Evolutionary conservation across 768 basidiomycete species (phyloP), one percentile per base, ranked within the genome.

Genomic region (Leccinum olivaceopallidum): DNA sequence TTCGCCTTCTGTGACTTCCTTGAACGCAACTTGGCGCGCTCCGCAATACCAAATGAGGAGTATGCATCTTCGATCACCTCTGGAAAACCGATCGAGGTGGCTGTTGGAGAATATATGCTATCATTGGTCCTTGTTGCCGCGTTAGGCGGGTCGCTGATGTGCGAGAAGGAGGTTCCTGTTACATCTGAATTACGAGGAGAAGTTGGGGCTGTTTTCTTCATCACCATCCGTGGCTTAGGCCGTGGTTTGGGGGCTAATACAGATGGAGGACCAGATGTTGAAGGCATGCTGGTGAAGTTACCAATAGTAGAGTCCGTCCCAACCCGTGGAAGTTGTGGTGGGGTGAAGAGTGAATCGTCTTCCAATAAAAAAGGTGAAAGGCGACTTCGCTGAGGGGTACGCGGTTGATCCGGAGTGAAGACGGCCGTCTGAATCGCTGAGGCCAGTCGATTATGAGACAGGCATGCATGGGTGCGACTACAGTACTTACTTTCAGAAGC

Each of bases 11-110:
- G 65, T 8, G 74, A 56, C 22, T 69, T 76, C 24, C 83, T 73
- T 58, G 80, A 76, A 18, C 84, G 83, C 71, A 77, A 83, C 65
- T 85, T 85, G 53, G 84, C 81, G 18, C 84, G 78, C 47, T 86
- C 84, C n/a, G 84, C 84, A 26, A 85, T 84, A 62, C 71, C 79
- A 48, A 75, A 65, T 6, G 69, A 65, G 50, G 63, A 68, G 39
- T 68, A 67, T 28, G 30, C 39, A 42, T 73, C 71, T 0, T 57
- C 69, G 9, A 53, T n/a, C 2, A 12, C n/a, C 12, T 60, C 64
- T 6, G 65, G 61, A 32, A 63, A 30, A 36, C 20, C 49, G n/a
- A 60, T 42, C 1, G 71, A 62, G 1, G 63, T 52, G 7, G 50
- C 9, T 1, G 65, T 60, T n/a, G 58, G 62, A 57, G 65, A 55